These are phyloP conservation scores for Capsicum chinense DNA, from an alignment of 257 asterid genomes.

Conservation along the genomic window DNA sequence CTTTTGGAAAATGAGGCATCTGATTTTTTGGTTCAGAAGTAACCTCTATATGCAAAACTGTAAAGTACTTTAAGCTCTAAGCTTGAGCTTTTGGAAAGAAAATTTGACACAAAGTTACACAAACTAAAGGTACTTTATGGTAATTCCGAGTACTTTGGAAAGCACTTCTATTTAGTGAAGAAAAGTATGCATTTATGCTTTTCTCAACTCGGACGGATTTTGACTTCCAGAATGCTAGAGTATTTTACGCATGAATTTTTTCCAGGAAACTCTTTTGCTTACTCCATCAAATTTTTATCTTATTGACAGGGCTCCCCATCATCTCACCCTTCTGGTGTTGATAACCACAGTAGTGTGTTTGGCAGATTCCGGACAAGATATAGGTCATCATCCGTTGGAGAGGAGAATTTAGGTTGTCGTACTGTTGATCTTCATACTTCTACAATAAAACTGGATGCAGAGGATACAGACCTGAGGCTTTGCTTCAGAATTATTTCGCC, in stretches of 20 bases:
- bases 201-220: slow-evolving; percentile 7
- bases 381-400: slow-evolving; percentile 58
- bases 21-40: not conserved
- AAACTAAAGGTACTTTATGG: not conserved
- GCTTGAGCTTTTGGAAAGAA: not conserved
- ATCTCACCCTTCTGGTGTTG: slow-evolving; percentile 54
- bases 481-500: slow-evolving; percentile 98
- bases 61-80: slow-evolving; percentile 4
- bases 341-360: slow-evolving; percentile 76
- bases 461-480: slow-evolving; percentile 86
- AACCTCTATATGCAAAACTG: not conserved
- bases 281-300: slow-evolving; percentile 17
- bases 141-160: slow-evolving; percentile 1
- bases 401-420: slow-evolving; percentile 71
- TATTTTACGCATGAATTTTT: not conserved
- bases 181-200: not conserved
- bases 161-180: not conserved
- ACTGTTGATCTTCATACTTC: slow-evolving; percentile 90
- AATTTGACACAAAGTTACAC: not conserved
- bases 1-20: slow-evolving; percentile 24
- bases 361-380: slow-evolving; percentile 85
- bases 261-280: slow-evolving; percentile 5
- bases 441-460: slow-evolving; percentile 90
- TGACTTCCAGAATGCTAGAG: slow-evolving; percentile 2
- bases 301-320: slow-evolving; percentile 75